Percentiles rank a stretch among this genome's conserved stretches.
phyloP scores from a whole-genome alignment of 345 rosid species.

The Acer negundo region DNA sequence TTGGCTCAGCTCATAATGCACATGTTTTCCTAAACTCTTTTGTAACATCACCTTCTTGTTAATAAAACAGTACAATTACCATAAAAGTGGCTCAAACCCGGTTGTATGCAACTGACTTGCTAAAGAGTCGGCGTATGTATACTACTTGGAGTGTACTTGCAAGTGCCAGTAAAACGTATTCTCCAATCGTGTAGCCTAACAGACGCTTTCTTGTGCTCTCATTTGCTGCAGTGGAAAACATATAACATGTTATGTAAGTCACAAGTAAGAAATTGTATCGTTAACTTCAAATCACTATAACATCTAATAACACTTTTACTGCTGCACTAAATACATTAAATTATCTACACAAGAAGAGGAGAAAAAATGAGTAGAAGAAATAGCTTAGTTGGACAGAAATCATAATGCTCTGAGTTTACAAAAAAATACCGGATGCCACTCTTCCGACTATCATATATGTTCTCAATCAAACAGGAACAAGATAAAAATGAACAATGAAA shows the following conservation, averaged over 20 bases:
- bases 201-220: slow-evolving; percentile 93
- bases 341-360: neutral
- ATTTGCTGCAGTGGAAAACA: slow-evolving; percentile 60
- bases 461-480: slow-evolving; percentile 8
- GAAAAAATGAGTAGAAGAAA: neutral
- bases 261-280: neutral
- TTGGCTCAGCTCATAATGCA: neutral
- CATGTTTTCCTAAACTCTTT: slow-evolving; percentile 15
- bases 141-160: slow-evolving; percentile 78
- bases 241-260: neutral
- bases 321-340: neutral
- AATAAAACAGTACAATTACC: slow-evolving; percentile 8
- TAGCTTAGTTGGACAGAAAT: neutral
- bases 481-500: neutral
- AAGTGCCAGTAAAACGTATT: slow-evolving; percentile 66
- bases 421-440: neutral
- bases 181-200: slow-evolving; percentile 79
- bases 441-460: neutral
- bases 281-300: neutral
- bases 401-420: neutral
- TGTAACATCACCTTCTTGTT: slow-evolving; percentile 4
- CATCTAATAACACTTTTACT: neutral
- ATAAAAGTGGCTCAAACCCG: slow-evolving; percentile 59
- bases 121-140: slow-evolving; percentile 89
- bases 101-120: slow-evolving; percentile 89